Conservation (phyloP, 2,329 filamentous ascomycete species). For the Aspergillus piperis region DNA sequence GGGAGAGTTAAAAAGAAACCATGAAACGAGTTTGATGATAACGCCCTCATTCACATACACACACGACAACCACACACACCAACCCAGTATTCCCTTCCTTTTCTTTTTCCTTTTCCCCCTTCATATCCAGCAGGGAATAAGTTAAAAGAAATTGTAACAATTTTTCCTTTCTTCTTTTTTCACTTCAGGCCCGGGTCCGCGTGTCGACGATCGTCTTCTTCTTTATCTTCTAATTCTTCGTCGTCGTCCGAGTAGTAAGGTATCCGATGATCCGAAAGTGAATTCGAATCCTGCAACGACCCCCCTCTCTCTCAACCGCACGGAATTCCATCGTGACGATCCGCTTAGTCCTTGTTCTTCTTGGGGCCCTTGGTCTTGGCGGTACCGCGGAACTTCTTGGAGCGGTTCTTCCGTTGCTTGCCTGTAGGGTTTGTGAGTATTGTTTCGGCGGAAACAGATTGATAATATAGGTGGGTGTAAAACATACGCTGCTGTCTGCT, state of each 20-base stretch:
- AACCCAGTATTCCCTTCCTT: too few species aligned
- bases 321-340: constrained; percentile 30
- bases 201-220: background rate
- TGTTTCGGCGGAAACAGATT: background rate
- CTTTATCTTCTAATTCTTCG: background rate
- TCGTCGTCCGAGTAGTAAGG: background rate
- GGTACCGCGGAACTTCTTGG: constrained; percentile 97
- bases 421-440: constrained; percentile 59
- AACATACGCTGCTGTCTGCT: constrained; percentile 98
- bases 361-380: constrained; percentile 98
- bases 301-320: constrained; percentile 27
- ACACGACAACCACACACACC: too few species aligned
- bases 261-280: constrained; percentile 6
- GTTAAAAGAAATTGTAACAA: background rate
- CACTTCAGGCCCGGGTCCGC: constrained; percentile 3
- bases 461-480: constrained; percentile 7
- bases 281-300: constrained; percentile 18
- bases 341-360: constrained; percentile 80
- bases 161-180: background rate
- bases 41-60: constrained; percentile 8
- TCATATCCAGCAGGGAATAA: constrained; percentile 19
- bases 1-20: background rate
- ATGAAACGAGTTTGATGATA: background rate
- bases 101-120: background rate
- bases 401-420: constrained; percentile 99